Base-by-base conservation (phyloP, 2,329 filamentous ascomycete species). In the Penicillium sp. region DNA sequence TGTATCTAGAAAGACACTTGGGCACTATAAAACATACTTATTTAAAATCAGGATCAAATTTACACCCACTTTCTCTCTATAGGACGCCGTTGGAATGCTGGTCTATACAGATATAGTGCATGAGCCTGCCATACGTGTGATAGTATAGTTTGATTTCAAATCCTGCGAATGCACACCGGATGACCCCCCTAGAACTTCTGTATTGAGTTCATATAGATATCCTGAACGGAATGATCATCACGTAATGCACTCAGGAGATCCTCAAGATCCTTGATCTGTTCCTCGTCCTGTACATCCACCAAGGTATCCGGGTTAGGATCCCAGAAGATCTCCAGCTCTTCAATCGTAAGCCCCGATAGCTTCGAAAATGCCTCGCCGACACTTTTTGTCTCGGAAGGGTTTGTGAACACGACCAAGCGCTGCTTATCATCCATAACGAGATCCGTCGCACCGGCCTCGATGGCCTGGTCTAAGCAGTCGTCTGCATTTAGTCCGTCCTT, bases 241-340 rank as follows among this genome's bases (percentile, higher is more conserved):
- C 82, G 77, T 32, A 76, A 50, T 20, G 55, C 49, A 51, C 64
- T 63, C 11, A 84, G 49, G 42, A 94, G 78, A 3, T 77, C 73
- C 35, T 75, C 73, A 23, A 96, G 72, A 14, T 74, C 71, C 40
- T 77, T 71, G 0, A 77, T 75, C 1, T 78, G 75, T 10, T 78
- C 74, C 11, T 77, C 71, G 13, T 78, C 76, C 47, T 84, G 77
- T 31, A 90, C 59, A 6, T 74, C 72, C 14, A 87, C 80, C 64
- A 80, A 80, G 0, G 86, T 90, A 51, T 95, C 89, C 59, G 85
- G 81, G 50, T 91, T 93, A 0, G 89, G 80, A 49, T 85, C 80
- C 84, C 88, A 96, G 35, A 95, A 77, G 42, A 96, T 91, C 46
- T 94, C 87, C 14, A 82, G 82, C 56, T 81, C 84, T 45, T 85